Conservation (phyloP, 352 stramenopile genomes). For the Globisporangium solare region DNA sequence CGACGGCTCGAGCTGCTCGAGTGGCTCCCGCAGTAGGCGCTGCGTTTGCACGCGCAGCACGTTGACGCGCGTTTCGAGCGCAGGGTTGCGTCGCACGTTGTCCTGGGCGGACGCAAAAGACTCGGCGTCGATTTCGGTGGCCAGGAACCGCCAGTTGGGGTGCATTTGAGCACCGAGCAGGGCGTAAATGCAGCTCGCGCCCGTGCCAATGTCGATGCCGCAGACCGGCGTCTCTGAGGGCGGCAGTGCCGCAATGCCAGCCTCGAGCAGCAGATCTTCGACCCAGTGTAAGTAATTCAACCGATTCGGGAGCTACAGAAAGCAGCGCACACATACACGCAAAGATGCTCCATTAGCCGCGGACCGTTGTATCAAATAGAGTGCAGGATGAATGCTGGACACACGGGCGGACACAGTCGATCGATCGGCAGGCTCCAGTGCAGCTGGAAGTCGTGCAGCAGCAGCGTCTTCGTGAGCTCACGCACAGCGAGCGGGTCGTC, state of each 20-base stretch:
- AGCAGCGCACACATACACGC: background rate
- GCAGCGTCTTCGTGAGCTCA: constrained; percentile 90
- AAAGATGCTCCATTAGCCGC: background rate
- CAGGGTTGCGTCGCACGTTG: constrained; percentile 88
- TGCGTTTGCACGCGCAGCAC: constrained; percentile 41
- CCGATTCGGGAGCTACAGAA: constrained; percentile 67
- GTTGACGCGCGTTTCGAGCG: constrained; percentile 57
- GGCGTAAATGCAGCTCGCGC: constrained; percentile 94
- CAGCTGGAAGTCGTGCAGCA: constrained; percentile 89
- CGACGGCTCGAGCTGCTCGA: constrained; percentile 20
- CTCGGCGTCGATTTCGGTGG: constrained; percentile 91
- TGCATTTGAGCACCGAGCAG: constrained; percentile 87
- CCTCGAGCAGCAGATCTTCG: constrained; percentile 81
- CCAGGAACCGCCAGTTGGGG: constrained; percentile 86
- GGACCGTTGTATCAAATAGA: background rate
- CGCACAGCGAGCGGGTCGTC: constrained; percentile 66
- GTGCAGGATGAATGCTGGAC: constrained; percentile 12
- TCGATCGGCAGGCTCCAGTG: constrained; percentile 90
- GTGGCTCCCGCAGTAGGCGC: constrained; percentile 42
- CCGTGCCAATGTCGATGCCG: constrained; percentile 95
- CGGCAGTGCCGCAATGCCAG: constrained; percentile 24
- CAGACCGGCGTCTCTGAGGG: constrained; percentile 19
- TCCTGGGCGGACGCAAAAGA: constrained; percentile 75
- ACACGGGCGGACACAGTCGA: constrained; percentile 91
- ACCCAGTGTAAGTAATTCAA: constrained; percentile 98